phyloP scores from a whole-genome alignment of 345 rosid genomes.

The Dimocarpus longan region DNA sequence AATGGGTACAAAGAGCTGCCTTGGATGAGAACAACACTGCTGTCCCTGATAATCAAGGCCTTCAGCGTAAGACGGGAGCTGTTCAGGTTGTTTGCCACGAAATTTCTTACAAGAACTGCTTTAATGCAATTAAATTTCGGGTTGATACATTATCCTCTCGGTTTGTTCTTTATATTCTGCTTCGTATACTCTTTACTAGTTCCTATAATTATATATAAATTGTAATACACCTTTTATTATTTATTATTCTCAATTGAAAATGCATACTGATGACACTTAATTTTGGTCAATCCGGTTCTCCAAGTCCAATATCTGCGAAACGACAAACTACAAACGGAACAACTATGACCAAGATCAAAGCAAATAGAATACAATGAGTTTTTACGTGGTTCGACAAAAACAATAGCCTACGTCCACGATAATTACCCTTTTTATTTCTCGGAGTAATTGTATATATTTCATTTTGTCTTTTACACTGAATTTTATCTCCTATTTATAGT shows the following conservation, averaged over 20 bases:
- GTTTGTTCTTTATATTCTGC: not conserved
- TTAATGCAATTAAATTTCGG: constrained; percentile 56
- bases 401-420: too few species aligned
- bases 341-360: too few species aligned
- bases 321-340: too few species aligned
- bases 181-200: constrained; percentile 1
- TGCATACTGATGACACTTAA: too few species aligned
- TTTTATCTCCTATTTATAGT: too few species aligned
- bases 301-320: too few species aligned
- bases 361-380: too few species aligned
- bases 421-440: too few species aligned
- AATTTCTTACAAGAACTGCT: constrained; percentile 46
- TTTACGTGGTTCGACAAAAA: too few species aligned
- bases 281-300: too few species aligned
- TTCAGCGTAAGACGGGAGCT: constrained; percentile 58
- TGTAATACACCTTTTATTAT: not conserved
- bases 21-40: constrained; percentile 48
- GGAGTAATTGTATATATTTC: too few species aligned
- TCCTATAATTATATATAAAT: not conserved
- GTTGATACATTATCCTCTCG: constrained; percentile 31
- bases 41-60: constrained; percentile 19
- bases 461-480: too few species aligned
- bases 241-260: not conserved
- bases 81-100: constrained; percentile 61
- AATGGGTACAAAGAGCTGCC: constrained; percentile 48